Conservation (phyloP, 208 protist genomes). For the Angomonas ambiguus region DNA sequence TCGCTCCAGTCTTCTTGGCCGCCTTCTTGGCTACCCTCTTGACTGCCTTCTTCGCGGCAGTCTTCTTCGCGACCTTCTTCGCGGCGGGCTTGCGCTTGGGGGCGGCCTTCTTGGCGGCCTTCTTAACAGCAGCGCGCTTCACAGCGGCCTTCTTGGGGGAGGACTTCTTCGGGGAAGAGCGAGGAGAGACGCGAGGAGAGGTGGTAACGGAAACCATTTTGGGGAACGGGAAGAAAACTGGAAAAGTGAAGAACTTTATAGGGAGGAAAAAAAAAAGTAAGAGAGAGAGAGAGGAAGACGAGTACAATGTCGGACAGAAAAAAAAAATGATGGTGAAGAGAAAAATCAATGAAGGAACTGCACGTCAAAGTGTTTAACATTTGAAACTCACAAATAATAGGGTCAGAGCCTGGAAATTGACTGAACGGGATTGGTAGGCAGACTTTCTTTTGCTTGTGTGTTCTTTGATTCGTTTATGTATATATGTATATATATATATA, state of each 20-base stretch:
- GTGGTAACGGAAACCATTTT: neutral
- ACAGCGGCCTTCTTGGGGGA: constrained; percentile 27
- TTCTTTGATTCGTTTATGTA: neutral
- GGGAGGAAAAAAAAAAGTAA: constrained; percentile 3
- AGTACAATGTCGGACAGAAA: neutral
- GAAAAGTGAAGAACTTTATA: constrained; percentile 8
- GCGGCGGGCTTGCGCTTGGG: constrained; percentile 5
- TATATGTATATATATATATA: constrained; percentile 3
- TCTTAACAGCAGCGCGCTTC: constrained; percentile 13
- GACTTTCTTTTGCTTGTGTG: neutral
- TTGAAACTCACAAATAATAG: no score
- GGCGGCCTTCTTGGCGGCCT: constrained; percentile 22
- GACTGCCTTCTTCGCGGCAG: constrained; percentile 23
- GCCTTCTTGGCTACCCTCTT: constrained; percentile 15
- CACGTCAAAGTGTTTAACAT: no score
- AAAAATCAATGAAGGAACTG: no score
- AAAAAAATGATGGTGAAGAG: neutral
- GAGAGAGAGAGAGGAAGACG: neutral
- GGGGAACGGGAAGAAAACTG: constrained; percentile 8
- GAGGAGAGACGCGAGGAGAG: constrained; percentile 13
- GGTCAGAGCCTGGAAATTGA: no score
- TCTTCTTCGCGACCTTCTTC: constrained; percentile 29
- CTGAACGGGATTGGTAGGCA: no score
- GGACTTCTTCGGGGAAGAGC: constrained; percentile 22
- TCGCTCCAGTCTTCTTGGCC: constrained; percentile 8